These are phyloP conservation scores for Barnettozyma californica DNA, from an alignment of 805 yeast genomes.

Conservation along the genomic window DNA sequence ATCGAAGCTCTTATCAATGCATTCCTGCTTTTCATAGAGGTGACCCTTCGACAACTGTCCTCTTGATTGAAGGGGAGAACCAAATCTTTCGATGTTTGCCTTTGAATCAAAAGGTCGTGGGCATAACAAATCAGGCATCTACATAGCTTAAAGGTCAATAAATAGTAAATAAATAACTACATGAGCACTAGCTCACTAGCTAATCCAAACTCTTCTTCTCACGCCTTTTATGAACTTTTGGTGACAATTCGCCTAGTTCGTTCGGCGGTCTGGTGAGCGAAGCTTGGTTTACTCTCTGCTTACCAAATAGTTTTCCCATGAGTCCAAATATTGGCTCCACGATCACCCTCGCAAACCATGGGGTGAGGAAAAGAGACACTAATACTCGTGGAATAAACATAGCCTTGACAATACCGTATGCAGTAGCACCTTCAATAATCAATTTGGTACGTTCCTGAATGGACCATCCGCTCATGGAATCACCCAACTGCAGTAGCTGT, in stretches of 20 bases:
- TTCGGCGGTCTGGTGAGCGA: background rate
- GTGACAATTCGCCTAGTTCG: conserved; percentile 1
- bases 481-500: conserved; percentile 19
- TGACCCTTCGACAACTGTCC: background rate
- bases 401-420: conserved; percentile 64
- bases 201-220: background rate
- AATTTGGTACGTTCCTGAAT: conserved; percentile 49
- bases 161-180: background rate
- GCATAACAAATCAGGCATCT: background rate
- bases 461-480: conserved; percentile 26
- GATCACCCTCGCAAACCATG: conserved; percentile 48
- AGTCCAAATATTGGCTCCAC: conserved; percentile 38
- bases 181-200: background rate
- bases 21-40: background rate
- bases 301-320: conserved; percentile 6
- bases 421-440: conserved; percentile 67
- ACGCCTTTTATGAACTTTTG: background rate
- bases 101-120: background rate
- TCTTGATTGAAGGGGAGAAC: background rate
- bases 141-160: background rate
- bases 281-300: background rate
- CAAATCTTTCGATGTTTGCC: background rate
- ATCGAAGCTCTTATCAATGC: background rate
- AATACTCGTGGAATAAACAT: conserved; percentile 49
- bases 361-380: conserved; percentile 47